Percentiles rank a stretch among this genome's conserved stretches.
Conservation (phyloP, 225 moss, liverwort and hornwort genomes). For the Sphagnum tenellum region DNA sequence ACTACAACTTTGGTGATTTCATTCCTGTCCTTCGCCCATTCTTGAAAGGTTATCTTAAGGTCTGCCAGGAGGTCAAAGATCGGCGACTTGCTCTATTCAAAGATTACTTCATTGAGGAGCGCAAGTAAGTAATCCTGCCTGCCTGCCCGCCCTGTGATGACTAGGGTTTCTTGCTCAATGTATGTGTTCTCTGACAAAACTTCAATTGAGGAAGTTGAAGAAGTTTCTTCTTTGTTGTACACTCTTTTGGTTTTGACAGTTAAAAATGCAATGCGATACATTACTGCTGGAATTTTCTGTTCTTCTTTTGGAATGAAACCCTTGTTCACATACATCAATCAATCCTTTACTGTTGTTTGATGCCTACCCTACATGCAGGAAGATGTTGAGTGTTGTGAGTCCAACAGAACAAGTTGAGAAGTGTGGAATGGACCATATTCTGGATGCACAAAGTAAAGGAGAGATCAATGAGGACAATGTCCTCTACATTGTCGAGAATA, state of each 20-base stretch:
- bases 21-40: constrained; percentile 50
- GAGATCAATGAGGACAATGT: constrained; percentile 63
- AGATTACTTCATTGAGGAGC: constrained; percentile 48
- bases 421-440: constrained; percentile 44
- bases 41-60: constrained; percentile 38
- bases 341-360: not conserved
- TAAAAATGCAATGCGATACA: too few species aligned
- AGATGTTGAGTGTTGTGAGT: constrained; percentile 14
- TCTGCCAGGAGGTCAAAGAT: constrained; percentile 49
- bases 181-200: too few species aligned
- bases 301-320: too few species aligned
- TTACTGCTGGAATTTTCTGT: too few species aligned
- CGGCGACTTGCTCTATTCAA: constrained; percentile 50
- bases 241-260: too few species aligned
- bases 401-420: constrained; percentile 26
- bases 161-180: too few species aligned
- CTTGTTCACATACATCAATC: not conserved
- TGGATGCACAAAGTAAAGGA: constrained; percentile 44
- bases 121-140: constrained; percentile 21
- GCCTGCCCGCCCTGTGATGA: too few species aligned
- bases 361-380: constrained; percentile 14
- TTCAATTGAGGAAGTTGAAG: too few species aligned
- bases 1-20: constrained; percentile 62
- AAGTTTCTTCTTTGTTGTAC: too few species aligned
- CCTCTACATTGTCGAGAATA: constrained; percentile 56